A percentile compares a stretch with the other conserved stretches of the same genome.
These are phyloP conservation scores for Clarireedia hainanense DNA, from an alignment of 2,329 filamentous ascomycete genomes.

Conservation along the genomic window DNA sequence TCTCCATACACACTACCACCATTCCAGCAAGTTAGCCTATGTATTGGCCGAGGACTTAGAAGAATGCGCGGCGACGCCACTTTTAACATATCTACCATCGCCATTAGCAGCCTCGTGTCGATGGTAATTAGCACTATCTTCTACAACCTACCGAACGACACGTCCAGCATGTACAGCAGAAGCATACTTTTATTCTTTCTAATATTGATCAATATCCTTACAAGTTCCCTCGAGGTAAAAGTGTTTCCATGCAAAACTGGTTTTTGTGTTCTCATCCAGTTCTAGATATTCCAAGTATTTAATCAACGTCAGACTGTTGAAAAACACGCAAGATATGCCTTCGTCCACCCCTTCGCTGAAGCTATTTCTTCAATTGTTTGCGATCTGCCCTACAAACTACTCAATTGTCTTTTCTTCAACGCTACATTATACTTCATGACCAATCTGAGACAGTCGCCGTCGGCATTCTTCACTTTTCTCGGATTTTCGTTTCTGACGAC, in stretches of 20 bases:
- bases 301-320: constrained; percentile 85
- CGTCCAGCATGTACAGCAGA: constrained; percentile 52
- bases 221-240: constrained; percentile 45
- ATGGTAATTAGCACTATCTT: constrained; percentile 55
- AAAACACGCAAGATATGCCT: constrained; percentile 78
- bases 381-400: constrained; percentile 76
- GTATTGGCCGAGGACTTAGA: constrained; percentile 72
- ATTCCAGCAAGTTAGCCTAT: constrained; percentile 68
- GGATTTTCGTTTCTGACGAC: constrained; percentile 24
- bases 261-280: not conserved
- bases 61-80: constrained; percentile 69
- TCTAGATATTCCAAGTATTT: constrained; percentile 65
- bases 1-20: constrained; percentile 81
- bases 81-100: constrained; percentile 46
- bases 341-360: constrained; percentile 87
- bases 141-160: constrained; percentile 48
- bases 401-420: constrained; percentile 59
- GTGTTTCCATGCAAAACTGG: too few relatives aligned
- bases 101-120: constrained; percentile 39
- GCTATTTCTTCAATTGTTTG: constrained; percentile 82
- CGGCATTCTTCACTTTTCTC: constrained; percentile 75
- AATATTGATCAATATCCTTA: constrained; percentile 57
- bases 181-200: constrained; percentile 61
- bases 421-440: constrained; percentile 80
- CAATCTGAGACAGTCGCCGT: constrained; percentile 65